These are phyloP conservation scores for Gossypium aridum DNA, from an alignment of 441 rosid species.

Conservation along the genomic window DNA sequence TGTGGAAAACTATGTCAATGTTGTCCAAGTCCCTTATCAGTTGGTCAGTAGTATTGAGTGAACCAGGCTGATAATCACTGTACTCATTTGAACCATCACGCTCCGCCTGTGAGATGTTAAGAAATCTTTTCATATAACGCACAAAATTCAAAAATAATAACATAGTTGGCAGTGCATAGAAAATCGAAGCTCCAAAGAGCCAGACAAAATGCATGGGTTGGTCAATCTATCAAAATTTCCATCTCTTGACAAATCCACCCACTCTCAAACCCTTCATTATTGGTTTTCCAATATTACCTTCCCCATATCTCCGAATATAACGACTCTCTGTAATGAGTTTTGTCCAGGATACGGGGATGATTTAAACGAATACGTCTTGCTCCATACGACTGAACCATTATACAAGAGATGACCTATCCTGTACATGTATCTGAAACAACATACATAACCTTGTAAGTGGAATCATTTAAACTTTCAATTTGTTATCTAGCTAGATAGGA, in stretches of 20 bases:
- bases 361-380: constrained; percentile 59
- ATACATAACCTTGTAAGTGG: neutral
- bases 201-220: neutral
- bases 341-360: constrained; percentile 90
- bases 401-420: constrained; percentile 60
- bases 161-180: neutral
- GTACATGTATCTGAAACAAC: constrained; percentile 57
- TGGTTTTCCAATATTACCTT: constrained; percentile 45
- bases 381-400: constrained; percentile 50
- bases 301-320: constrained; percentile 90
- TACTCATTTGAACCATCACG: constrained; percentile 93
- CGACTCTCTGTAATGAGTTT: constrained; percentile 69
- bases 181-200: neutral
- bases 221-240: neutral
- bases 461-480: neutral
- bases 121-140: neutral
- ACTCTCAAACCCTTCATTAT: neutral
- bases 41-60: constrained; percentile 86
- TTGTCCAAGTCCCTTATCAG: constrained; percentile 59
- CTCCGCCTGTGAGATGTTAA: constrained; percentile 53
- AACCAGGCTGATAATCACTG: constrained; percentile 78
- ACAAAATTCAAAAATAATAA: neutral
- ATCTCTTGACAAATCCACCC: neutral
- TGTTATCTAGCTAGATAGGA: neutral
- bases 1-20: constrained; percentile 77